Evolutionary conservation across 2,329 filamentous ascomycete genomes (phyloP).

Genomic region (Sclerotinia nivalis): DNA sequence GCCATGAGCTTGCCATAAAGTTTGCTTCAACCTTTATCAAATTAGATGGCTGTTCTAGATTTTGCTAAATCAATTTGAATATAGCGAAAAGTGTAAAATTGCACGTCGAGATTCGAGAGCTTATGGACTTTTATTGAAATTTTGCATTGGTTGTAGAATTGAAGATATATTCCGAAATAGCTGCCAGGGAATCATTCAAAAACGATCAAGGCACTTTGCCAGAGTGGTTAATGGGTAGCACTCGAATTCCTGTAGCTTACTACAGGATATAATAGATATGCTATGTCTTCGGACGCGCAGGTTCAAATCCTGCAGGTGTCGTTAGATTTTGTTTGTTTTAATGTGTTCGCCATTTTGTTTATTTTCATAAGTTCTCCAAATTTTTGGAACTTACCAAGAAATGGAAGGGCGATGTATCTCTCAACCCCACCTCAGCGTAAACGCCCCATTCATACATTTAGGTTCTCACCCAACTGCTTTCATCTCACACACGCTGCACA

Average conservation of each 20-base stretch:
- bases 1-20: not conserved
- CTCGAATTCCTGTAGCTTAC: slow-evolving; percentile 33
- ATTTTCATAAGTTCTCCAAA: too few species aligned
- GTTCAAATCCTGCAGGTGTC: slow-evolving; percentile 42
- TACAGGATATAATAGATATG: slow-evolving; percentile 34
- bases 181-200: accelerated
- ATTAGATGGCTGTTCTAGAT: not conserved
- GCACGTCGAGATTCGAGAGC: not conserved
- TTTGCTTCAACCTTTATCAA: not conserved
- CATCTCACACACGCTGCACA: too few species aligned
- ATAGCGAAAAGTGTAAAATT: not conserved
- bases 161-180: accelerated
- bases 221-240: slow-evolving; percentile 44
- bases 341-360: not conserved
- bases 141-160: accelerated
- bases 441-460: too few species aligned
- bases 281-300: slow-evolving; percentile 43
- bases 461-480: too few species aligned
- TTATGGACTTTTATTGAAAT: too few species aligned
- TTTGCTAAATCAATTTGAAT: not conserved
- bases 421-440: too few species aligned
- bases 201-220: slow-evolving; percentile 33
- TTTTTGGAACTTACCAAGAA: too few species aligned
- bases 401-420: too few species aligned
- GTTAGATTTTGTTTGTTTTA: not conserved